phyloP scores from a whole-genome alignment of 108 stramenopile genomes.

The Schizochytrium sp. region DNA sequence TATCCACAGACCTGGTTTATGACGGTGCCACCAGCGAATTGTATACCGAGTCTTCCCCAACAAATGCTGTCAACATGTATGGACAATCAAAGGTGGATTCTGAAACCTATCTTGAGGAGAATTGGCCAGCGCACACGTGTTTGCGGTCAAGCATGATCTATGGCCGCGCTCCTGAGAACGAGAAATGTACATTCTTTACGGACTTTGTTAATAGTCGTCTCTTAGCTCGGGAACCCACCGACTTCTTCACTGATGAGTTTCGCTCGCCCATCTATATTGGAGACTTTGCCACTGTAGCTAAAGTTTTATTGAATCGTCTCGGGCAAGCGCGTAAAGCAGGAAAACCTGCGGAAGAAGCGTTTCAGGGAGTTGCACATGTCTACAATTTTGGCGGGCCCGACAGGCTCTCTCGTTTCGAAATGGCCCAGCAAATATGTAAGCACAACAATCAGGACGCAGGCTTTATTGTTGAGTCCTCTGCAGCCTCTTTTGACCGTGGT shows the following conservation, averaged over 20 bases:
- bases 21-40: conserved; percentile 35
- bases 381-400: conserved; percentile 57
- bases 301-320: background rate
- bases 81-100: conserved; percentile 43
- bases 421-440: background rate
- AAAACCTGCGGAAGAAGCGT: background rate
- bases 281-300: background rate
- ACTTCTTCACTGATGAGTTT: conserved; percentile 18
- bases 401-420: conserved; percentile 37
- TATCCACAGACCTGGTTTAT: conserved; percentile 37
- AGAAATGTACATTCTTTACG: background rate
- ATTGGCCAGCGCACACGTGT: background rate
- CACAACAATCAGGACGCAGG: background rate
- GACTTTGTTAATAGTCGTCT: conserved; percentile 32
- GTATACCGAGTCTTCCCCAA: background rate
- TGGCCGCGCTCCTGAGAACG: background rate
- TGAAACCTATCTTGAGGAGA: background rate
- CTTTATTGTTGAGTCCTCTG: background rate
- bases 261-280: conserved; percentile 48
- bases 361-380: background rate
- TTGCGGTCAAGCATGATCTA: conserved; percentile 40
- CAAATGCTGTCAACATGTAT: conserved; percentile 23
- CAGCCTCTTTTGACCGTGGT: conserved; percentile 53
- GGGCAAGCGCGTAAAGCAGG: background rate
- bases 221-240: background rate